These are phyloP conservation scores for Pseudoscleropodium purum DNA, from an alignment of 225 moss, liverwort and hornwort genomes.

Conservation along the genomic window DNA sequence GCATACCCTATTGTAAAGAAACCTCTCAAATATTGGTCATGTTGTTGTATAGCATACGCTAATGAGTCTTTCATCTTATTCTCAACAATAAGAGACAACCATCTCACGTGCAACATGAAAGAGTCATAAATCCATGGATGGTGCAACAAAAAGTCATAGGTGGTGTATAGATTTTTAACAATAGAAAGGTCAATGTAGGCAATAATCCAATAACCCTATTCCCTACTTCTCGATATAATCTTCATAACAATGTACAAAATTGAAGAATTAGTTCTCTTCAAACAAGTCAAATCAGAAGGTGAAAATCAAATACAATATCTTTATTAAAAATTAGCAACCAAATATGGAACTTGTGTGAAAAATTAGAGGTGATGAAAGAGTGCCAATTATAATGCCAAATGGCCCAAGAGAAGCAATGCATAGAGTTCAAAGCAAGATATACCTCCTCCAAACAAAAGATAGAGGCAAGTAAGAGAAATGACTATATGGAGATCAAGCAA, in stretches of 20 bases:
- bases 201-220: not conserved
- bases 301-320: not conserved
- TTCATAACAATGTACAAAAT: not conserved
- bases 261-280: no score
- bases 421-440: not conserved
- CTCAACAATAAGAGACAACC: not conserved
- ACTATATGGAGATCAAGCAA: not conserved
- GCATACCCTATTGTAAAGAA: rapidly evolving
- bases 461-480: not conserved
- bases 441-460: not conserved
- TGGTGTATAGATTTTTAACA: not conserved
- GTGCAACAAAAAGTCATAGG: rapidly evolving
- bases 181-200: not conserved
- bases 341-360: not conserved
- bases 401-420: not conserved
- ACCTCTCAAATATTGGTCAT: rapidly evolving
- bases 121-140: not conserved
- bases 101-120: not conserved
- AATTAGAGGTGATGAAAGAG: not conserved
- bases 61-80: not conserved
- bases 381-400: not conserved
- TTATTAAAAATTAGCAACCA: not conserved
- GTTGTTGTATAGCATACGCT: rapidly evolving
- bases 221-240: not conserved
- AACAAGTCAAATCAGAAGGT: not conserved